Conservation (phyloP, 2,329 filamentous ascomycete genomes). For the Fusarium lyarnte region DNA sequence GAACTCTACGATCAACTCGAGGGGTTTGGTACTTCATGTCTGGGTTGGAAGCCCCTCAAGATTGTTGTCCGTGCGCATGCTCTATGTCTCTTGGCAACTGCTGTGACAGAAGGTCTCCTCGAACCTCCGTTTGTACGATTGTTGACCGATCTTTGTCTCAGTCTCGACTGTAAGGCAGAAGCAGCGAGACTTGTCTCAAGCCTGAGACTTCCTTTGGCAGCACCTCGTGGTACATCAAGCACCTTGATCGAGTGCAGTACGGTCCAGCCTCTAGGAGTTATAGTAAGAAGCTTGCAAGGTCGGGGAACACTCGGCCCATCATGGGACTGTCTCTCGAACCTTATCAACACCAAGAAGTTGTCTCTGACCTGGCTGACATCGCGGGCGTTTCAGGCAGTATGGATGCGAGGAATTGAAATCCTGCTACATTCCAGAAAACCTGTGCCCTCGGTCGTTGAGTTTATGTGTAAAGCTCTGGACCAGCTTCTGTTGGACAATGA, state of each 20-base stretch:
- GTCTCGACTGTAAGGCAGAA: conserved; percentile 42
- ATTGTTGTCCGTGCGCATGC: conserved; percentile 48
- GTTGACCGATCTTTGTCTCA: conserved; percentile 45
- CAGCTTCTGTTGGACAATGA: conserved; percentile 31
- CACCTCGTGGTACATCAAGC: conserved; percentile 22
- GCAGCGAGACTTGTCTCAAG: conserved; percentile 41
- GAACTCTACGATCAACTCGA: conserved; percentile 51
- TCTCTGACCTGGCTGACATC: conserved; percentile 41
- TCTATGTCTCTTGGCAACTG: conserved; percentile 42
- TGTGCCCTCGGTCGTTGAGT: conserved; percentile 35
- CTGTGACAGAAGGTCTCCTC: conserved; percentile 46
- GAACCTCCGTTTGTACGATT: conserved; percentile 41
- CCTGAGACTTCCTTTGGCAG: conserved; percentile 21
- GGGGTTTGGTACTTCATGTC: conserved; percentile 39
- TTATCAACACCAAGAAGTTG: conserved; percentile 34
- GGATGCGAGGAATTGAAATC: conserved; percentile 41
- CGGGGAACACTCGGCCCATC: conserved; percentile 13
- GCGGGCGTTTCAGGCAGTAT: conserved; percentile 38
- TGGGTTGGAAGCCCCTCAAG: conserved; percentile 49
- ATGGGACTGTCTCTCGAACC: conserved; percentile 38
- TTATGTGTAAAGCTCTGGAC: conserved; percentile 38
- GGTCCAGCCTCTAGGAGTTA: conserved; percentile 35
- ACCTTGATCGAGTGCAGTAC: conserved; percentile 27
- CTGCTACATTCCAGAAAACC: conserved; percentile 36
- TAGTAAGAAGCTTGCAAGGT: conserved; percentile 25